Evolutionary conservation across 768 basidiomycete species (phyloP).

Genomic region (Tylopilus subfusipes): DNA sequence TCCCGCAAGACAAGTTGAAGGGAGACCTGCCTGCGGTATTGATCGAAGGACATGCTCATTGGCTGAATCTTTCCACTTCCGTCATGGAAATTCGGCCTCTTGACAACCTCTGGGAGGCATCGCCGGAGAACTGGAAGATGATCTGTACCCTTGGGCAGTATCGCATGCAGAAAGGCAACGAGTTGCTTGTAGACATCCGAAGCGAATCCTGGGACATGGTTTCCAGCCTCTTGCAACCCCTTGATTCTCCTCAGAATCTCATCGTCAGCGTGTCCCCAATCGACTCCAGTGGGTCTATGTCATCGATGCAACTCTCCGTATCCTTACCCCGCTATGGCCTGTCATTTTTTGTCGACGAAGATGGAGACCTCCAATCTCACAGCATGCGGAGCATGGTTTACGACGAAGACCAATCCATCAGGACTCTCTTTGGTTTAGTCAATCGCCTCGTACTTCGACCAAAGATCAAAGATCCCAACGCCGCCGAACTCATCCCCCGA

Average conservation of each 20-base stretch:
- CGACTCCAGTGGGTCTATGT: neutral
- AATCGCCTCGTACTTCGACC: constrained; percentile 40
- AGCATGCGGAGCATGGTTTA: constrained; percentile 43
- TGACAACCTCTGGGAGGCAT: neutral
- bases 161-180: neutral
- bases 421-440: constrained; percentile 43
- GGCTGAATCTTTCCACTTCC: neutral
- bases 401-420: constrained; percentile 39
- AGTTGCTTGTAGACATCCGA: constrained; percentile 16
- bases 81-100: neutral
- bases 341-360: constrained; percentile 36
- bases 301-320: constrained; percentile 22
- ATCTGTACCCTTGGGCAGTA: neutral
- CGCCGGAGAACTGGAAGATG: neutral
- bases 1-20: neutral
- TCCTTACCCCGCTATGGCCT: constrained; percentile 41
- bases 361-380: constrained; percentile 35
- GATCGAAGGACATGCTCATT: neutral
- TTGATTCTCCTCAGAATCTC: constrained; percentile 25
- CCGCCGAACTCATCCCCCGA: constrained; percentile 10
- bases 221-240: constrained; percentile 16
- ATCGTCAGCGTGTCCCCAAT: constrained; percentile 12
- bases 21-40: neutral
- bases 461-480: neutral
- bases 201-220: constrained; percentile 30